A percentile compares a stretch with the other conserved stretches of the same genome.
These are phyloP conservation scores for Rhodotorula toruloides DNA, from an alignment of 768 basidiomycete species.

Conservation along the genomic window DNA sequence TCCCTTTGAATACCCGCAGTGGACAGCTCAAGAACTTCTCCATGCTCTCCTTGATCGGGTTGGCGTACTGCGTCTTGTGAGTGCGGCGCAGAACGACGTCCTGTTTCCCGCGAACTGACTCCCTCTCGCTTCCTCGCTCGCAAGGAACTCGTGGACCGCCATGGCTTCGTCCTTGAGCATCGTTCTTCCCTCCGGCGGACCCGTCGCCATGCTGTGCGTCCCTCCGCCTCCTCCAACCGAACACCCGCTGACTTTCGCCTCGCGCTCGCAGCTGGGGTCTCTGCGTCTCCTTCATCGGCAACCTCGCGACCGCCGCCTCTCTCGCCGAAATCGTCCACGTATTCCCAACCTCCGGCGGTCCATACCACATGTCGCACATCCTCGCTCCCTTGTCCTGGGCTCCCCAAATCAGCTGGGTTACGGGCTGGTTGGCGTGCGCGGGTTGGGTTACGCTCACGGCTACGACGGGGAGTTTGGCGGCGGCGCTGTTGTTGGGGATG, in stretches of 20 bases:
- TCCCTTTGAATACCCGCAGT: neutral
- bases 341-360: slow-evolving; percentile 27
- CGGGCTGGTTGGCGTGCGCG: slow-evolving; percentile 33
- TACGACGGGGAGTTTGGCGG: slow-evolving; percentile 22
- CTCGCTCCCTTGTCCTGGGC: slow-evolving; percentile 13
- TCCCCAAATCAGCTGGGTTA: neutral
- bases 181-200: slow-evolving; percentile 33
- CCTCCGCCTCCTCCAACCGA: neutral
- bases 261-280: slow-evolving; percentile 23
- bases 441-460: slow-evolving; percentile 36
- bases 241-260: neutral
- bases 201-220: slow-evolving; percentile 5
- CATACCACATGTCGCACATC: slow-evolving; percentile 25
- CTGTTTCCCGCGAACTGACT: too few relatives aligned
- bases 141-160: slow-evolving; percentile 24
- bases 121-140: neutral
- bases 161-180: slow-evolving; percentile 28
- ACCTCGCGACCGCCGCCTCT: slow-evolving; percentile 1
- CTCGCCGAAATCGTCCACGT: slow-evolving; percentile 26
- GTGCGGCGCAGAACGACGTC: too few relatives aligned
- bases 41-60: slow-evolving; percentile 19
- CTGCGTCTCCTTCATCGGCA: slow-evolving; percentile 12
- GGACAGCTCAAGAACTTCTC: slow-evolving; percentile 32
- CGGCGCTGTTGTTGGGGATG: slow-evolving; percentile 12
- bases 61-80: slow-evolving; percentile 18